Percentiles rank a stretch among this genome's conserved stretches.
Conservation (phyloP, 768 basidiomycete genomes). For the Dioszegia crocea region DNA sequence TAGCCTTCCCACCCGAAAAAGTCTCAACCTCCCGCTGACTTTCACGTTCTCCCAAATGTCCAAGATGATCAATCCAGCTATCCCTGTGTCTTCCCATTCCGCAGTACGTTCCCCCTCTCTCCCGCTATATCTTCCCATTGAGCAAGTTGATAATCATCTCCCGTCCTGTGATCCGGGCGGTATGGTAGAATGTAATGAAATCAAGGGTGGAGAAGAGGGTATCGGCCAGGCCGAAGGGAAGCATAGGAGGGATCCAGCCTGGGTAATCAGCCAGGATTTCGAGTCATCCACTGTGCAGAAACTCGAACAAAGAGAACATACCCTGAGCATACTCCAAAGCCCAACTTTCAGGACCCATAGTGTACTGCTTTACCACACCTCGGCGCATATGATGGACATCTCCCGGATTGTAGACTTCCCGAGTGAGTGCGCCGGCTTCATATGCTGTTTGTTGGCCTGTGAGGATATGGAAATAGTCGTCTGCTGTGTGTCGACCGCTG, state of each 20-base stretch:
- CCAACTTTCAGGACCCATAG: conserved; percentile 93
- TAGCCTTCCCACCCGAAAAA: no score
- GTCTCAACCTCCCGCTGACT: no score
- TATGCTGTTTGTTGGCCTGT: conserved; percentile 94
- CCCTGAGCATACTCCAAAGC: not conserved
- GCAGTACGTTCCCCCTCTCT: not conserved
- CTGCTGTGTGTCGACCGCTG: conserved; percentile 85
- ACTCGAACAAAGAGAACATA: no score
- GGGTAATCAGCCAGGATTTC: not conserved
- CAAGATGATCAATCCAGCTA: no score
- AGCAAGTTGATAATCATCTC: conserved; percentile 80
- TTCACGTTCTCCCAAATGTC: no score
- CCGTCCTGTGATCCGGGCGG: conserved; percentile 68
- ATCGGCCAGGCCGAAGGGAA: conserved; percentile 90
- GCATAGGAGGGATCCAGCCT: conserved; percentile 98
- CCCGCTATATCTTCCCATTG: conserved; percentile 71
- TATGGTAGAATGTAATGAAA: conserved; percentile 72
- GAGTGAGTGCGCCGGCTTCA: conserved; percentile 69
- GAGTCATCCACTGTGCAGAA: no score
- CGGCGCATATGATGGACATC: conserved; percentile 77
- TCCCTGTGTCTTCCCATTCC: not conserved
- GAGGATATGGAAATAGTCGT: conserved; percentile 97
- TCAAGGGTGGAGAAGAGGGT: conserved; percentile 83
- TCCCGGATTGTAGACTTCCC: conserved; percentile 78
- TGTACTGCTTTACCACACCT: conserved; percentile 89